phyloP scores from a whole-genome alignment of 2,329 filamentous ascomycete species.

The Colletotrichum sp. region DNA sequence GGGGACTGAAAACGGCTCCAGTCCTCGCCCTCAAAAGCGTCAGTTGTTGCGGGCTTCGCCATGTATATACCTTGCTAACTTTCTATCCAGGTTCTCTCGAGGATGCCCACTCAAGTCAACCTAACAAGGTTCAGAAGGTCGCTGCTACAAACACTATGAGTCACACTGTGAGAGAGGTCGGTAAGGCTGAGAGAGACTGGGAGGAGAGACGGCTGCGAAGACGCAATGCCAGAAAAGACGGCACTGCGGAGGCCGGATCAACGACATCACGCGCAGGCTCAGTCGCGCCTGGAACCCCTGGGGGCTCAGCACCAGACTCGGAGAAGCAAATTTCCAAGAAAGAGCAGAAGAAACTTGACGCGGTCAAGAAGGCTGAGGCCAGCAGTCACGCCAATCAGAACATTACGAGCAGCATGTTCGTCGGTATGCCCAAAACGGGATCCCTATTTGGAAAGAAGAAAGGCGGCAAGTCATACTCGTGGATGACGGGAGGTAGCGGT shows the following conservation, averaged over 20 bases:
- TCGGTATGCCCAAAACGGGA: slow-evolving; percentile 67
- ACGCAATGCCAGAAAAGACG: slow-evolving; percentile 67
- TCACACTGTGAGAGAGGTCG: slow-evolving; percentile 63
- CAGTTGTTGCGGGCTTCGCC: slow-evolving; percentile 34
- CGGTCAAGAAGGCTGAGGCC: slow-evolving; percentile 79
- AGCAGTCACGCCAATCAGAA: slow-evolving; percentile 84
- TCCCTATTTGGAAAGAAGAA: slow-evolving; percentile 63
- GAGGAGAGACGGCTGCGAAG: slow-evolving; percentile 76
- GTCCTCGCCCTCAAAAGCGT: slow-evolving; percentile 66
- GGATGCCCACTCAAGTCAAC: slow-evolving; percentile 36
- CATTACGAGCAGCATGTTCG: slow-evolving; percentile 77
- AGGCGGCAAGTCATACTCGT: slow-evolving; percentile 72
- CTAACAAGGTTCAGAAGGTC: slow-evolving; percentile 52
- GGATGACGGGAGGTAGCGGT: slow-evolving; percentile 70
- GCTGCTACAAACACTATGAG: slow-evolving; percentile 54
- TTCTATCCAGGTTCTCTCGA: slow-evolving; percentile 40
- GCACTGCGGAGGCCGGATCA: slow-evolving; percentile 54
- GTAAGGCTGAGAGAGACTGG: slow-evolving; percentile 68
- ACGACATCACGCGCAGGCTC: slow-evolving; percentile 59
- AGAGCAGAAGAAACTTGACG: slow-evolving; percentile 76
- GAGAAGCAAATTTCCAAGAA: slow-evolving; percentile 85
- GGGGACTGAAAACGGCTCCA: slow-evolving; percentile 51
- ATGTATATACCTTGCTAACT: slow-evolving; percentile 10
- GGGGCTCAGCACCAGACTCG: slow-evolving; percentile 65
- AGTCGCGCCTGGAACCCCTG: slow-evolving; percentile 64